Evolutionary conservation across 495 filamentous ascomycete genomes (phyloP).

Genomic region (Paragyromitra xinjiangensis): DNA sequence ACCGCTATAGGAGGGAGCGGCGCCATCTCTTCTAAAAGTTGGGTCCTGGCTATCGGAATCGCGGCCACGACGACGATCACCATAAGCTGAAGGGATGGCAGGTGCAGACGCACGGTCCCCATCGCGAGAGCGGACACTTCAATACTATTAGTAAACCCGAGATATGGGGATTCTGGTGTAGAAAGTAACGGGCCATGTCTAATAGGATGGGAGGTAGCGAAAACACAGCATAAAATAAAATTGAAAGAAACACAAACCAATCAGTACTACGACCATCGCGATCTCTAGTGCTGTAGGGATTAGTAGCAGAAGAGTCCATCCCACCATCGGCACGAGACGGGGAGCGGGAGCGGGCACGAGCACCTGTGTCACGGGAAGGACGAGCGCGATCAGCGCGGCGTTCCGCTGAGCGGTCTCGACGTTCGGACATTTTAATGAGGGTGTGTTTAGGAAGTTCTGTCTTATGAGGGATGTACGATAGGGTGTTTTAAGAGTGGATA

Average conservation of each 20-base stretch:
- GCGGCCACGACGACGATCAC: slow-evolving; percentile 9
- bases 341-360: slow-evolving; percentile 32
- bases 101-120: neutral
- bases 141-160: neutral
- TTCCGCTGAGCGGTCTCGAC: slow-evolving; percentile 37
- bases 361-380: slow-evolving; percentile 6
- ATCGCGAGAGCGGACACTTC: neutral
- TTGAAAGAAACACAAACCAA: neutral
- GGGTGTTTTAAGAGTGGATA: neutral
- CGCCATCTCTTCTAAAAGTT: neutral
- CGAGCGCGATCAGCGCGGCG: slow-evolving; percentile 26
- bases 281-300: neutral
- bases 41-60: neutral
- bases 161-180: neutral
- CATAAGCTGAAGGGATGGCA: slow-evolving; percentile 5
- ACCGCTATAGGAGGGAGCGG: neutral
- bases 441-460: neutral
- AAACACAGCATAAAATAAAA: neutral
- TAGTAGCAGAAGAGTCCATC: neutral
- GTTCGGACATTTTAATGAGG: slow-evolving; percentile 26
- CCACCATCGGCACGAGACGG: neutral
- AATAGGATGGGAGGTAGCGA: neutral
- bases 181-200: neutral
- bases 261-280: neutral
- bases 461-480: neutral